Conservation (phyloP, 192 early-diverging fungal species). For the Allomyces javanicus region DNA sequence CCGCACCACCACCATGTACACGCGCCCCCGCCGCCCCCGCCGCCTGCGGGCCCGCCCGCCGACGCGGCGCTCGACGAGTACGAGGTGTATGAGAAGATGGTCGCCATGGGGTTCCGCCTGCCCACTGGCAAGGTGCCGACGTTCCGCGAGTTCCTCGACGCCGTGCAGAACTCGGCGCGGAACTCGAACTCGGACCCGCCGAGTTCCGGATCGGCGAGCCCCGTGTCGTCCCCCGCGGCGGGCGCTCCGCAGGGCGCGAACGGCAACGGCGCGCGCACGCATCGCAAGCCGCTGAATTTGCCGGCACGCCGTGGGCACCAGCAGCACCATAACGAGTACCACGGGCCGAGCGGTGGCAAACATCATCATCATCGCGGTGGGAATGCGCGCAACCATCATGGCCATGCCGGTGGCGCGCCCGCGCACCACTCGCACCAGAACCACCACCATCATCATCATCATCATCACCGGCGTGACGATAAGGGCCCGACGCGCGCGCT, state of each 20-base stretch:
- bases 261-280: background rate
- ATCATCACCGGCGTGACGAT: background rate
- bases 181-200: too few relatives aligned
- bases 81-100: background rate
- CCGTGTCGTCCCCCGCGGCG: background rate
- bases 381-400: background rate
- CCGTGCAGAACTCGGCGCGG: background rate
- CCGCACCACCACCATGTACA: too few relatives aligned
- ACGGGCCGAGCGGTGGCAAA: background rate
- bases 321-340: background rate
- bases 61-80: background rate
- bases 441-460: background rate
- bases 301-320: conserved; percentile 3
- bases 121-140: background rate
- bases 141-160: background rate
- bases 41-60: too few relatives aligned
- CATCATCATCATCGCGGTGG: background rate
- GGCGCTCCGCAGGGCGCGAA: background rate
- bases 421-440: conserved; percentile 5
- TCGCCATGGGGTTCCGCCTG: background rate
- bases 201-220: too few relatives aligned
- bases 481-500: conserved; percentile 10
- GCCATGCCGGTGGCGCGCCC: conserved; percentile 2
- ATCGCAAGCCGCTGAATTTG: background rate
- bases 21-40: too few relatives aligned